Conservation (phyloP, 2,329 filamentous ascomycete species). For the Aspergillus jensenii region DNA sequence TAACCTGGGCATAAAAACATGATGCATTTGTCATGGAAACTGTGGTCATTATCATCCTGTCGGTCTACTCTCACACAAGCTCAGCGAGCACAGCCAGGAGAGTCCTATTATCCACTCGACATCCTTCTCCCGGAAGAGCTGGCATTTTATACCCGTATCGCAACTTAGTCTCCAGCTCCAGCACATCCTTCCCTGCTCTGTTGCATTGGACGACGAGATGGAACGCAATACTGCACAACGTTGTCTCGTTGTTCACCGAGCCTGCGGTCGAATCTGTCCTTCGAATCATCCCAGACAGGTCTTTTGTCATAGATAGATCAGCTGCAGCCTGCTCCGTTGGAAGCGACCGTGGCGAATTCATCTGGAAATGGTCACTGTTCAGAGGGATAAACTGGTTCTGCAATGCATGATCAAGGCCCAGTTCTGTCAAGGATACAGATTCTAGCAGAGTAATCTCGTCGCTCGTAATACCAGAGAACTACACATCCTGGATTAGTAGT, state of each 20-base stretch:
- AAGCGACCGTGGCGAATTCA: too few relatives aligned
- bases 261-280: not conserved
- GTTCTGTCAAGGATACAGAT: too few relatives aligned
- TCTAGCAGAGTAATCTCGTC: too few relatives aligned
- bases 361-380: too few relatives aligned
- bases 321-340: too few relatives aligned
- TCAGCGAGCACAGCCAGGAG: slow-evolving; percentile 1
- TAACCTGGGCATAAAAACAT: too few relatives aligned
- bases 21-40: too few relatives aligned
- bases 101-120: not conserved
- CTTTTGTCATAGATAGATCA: not conserved
- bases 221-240: slow-evolving; percentile 5
- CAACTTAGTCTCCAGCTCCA: slow-evolving; percentile 3
- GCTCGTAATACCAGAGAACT: too few relatives aligned
- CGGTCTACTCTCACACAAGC: not conserved
- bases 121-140: not conserved
- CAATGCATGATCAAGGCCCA: too few relatives aligned
- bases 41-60: too few relatives aligned
- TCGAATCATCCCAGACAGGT: not conserved
- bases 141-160: slow-evolving; percentile 3
- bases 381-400: too few relatives aligned
- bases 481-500: too few relatives aligned
- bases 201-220: slow-evolving; percentile 4
- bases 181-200: not conserved
- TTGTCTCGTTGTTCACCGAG: not conserved